Base-by-base conservation (phyloP, 1,284 basidiomycete genomes). In the Ceratobasidium sp. region DNA sequence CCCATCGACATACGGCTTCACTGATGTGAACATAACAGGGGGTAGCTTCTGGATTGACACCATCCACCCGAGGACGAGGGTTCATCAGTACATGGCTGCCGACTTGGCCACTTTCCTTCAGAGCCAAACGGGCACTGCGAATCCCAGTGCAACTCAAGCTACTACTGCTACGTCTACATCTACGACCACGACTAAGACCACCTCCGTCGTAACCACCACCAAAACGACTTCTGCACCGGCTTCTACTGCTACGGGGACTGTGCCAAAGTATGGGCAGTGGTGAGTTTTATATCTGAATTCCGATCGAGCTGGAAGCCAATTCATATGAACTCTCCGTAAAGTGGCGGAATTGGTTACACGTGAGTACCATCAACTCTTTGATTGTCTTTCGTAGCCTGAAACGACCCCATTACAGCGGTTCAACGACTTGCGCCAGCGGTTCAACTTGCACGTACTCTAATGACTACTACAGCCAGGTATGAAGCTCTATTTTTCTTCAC, bases 31-130 rank as follows among this genome's bases (percentile, higher is more conserved):
- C n/a, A 59, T 41, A 41, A 72, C 56, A 2, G 69, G 69, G 34
- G 69, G 66, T 4, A 61, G 58, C n/a, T 72, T 72, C 58, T 72
- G 69, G 69, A 72, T 72, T 29, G 69, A 72, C 14, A 72, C 69
- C 5, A 72, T 72, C 46, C 69, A 72, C 24, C 56, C 56, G 1
- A 59, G 69, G 46, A 61, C 56, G 7, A 72, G 61, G 46, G 69
- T 72, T 37, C 69, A 72, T 39, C 56, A 72, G 16, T 72, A 72
- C 16, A 72, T 72, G 69, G 69, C 69, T 24, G 56, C 48, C 22
- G 69, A 72, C 29, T 31, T 72, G 19, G 56, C 69, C 39, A 72
- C 41, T 8, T 72, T 72, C 58, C 46, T 72, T 43, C 54, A 58
- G 22, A 72, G 43, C 46, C 56, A 72, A 39, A 49, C 69, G 6